phyloP scores from a whole-genome alignment of 495 filamentous ascomycete species.

The Chaetomium cochliodes region DNA sequence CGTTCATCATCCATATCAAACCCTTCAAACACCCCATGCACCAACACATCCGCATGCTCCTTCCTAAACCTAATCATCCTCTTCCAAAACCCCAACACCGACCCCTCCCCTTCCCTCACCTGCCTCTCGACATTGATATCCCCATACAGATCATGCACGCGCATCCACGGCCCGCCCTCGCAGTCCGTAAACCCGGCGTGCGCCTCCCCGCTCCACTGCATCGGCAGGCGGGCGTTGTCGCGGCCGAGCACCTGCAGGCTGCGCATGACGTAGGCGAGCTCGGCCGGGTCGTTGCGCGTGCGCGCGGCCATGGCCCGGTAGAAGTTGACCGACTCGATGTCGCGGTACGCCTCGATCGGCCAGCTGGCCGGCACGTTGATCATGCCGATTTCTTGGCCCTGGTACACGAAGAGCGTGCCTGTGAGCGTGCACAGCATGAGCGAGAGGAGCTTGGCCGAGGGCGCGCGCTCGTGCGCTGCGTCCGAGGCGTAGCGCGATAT shows the following conservation, averaged over 20 bases:
- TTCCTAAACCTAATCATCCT: slow-evolving; percentile 44
- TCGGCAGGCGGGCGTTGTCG: slow-evolving; percentile 57
- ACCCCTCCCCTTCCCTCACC: slow-evolving; percentile 32
- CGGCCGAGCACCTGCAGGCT: slow-evolving; percentile 56
- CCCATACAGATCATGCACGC: slow-evolving; percentile 53
- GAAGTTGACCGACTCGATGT: slow-evolving; percentile 67
- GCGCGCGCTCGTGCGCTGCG: slow-evolving; percentile 45
- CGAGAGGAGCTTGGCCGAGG: slow-evolving; percentile 59
- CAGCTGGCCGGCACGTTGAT: slow-evolving; percentile 64
- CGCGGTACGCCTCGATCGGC: slow-evolving; percentile 67
- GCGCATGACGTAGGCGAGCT: slow-evolving; percentile 54
- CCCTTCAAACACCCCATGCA: slow-evolving; percentile 47
- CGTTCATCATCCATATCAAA: slow-evolving; percentile 40
- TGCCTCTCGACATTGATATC: slow-evolving; percentile 54
- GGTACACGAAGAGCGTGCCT: slow-evolving; percentile 72
- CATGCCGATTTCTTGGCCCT: slow-evolving; percentile 78
- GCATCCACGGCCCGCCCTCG: slow-evolving; percentile 52
- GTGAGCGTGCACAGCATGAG: slow-evolving; percentile 49
- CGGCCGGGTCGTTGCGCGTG: slow-evolving; percentile 28
- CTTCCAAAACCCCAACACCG: slow-evolving; percentile 50
- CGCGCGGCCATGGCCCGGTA: slow-evolving; percentile 44
- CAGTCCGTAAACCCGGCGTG: slow-evolving; percentile 33
- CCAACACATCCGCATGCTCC: slow-evolving; percentile 43
- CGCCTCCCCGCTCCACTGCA: slow-evolving; percentile 57
- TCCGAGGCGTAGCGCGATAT: slow-evolving; percentile 59